Evolutionary conservation across 495 filamentous ascomycete species (phyloP).

Genomic region (Penicillium antarcticum): DNA sequence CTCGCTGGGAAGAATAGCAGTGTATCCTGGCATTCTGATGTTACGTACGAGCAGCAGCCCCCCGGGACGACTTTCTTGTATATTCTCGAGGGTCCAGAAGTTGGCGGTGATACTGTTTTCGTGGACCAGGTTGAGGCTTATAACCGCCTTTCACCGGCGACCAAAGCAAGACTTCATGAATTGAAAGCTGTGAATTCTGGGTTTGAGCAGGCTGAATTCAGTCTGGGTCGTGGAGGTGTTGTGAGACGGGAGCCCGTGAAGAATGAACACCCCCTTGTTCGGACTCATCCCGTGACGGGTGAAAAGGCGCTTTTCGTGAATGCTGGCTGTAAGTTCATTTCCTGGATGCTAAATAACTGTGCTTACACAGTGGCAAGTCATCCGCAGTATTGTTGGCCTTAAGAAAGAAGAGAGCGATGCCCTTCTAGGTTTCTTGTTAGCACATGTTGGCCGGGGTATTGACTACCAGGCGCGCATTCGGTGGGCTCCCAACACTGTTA

Average conservation of each 20-base stretch:
- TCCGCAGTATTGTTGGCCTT: conserved; percentile 65
- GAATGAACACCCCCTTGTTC: conserved; percentile 68
- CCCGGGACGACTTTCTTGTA: conserved; percentile 83
- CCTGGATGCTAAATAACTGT: not conserved
- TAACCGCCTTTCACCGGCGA: conserved; percentile 66
- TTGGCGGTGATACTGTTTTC: conserved; percentile 79
- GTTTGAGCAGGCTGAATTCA: conserved; percentile 61
- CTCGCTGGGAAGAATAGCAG: conserved; percentile 63
- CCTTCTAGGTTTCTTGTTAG: conserved; percentile 74
- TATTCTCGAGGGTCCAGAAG: conserved; percentile 69
- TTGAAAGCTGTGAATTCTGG: conserved; percentile 75
- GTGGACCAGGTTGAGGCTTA: conserved; percentile 73
- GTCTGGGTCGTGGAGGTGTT: conserved; percentile 54
- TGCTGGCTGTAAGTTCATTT: conserved; percentile 60
- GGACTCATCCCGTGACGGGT: conserved; percentile 78
- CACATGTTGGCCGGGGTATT: conserved; percentile 68
- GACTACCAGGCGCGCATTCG: conserved; percentile 77
- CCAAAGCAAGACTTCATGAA: conserved; percentile 71
- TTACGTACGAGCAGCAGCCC: conserved; percentile 80
- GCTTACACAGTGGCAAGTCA: conserved; percentile 47
- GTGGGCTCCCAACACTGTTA: conserved; percentile 72
- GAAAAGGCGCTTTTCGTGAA: conserved; percentile 84
- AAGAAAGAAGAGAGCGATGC: conserved; percentile 76
- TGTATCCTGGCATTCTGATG: conserved; percentile 81
- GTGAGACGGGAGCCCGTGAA: conserved; percentile 68